Base-by-base conservation (phyloP, 2,329 filamentous ascomycete genomes). In the Leptographium procerum region DNA sequence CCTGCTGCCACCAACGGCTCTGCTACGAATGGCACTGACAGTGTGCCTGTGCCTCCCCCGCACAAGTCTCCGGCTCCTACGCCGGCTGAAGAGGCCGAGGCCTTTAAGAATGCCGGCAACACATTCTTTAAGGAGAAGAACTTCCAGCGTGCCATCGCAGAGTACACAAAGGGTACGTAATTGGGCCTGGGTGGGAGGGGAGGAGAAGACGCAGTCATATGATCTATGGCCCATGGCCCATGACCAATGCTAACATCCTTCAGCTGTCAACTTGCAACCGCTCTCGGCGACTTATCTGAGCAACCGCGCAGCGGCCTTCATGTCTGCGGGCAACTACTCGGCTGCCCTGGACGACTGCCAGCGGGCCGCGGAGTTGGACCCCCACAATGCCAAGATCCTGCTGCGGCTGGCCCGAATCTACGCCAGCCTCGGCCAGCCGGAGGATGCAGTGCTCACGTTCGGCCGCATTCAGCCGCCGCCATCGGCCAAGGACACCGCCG, bases 51-150 rank as follows among this genome's bases (percentile, higher is more conserved):
- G 43, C 88, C 88, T 57, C 88, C 88, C 56, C 88, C 87, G 60
- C 88, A 91, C 73, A 79, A 82, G 66, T 84, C 81, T 31, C 82
- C 80, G 67, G 80, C 81, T 51, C 79, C 78, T 58, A 85, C 80
- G 69, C 83, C 82, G 50, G 74, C 75, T 55, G 88, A 92, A 57
- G 89, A 96, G 69, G 90, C 92, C 29, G 94, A 99, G 74, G 80
- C 84, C 14, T 96, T 87, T 81, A 99, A 99, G 78, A 83, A 88
- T 66, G 84, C 89, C 2, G 94, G 94, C 60, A 99, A 99, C 76
- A 94, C 94, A 68, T 92, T 89, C 69, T 99, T 96, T 82, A 97
- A 96, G 77, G 89, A 91, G 63, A 89, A 87, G 70, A 89, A 96
- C 68, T 99, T 92, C 71, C 75, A 79, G 61, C 87, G 88, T 69